These are phyloP conservation scores for Diaporthe sp. DNA, from an alignment of 2,329 filamentous ascomycete species.

Conservation along the genomic window DNA sequence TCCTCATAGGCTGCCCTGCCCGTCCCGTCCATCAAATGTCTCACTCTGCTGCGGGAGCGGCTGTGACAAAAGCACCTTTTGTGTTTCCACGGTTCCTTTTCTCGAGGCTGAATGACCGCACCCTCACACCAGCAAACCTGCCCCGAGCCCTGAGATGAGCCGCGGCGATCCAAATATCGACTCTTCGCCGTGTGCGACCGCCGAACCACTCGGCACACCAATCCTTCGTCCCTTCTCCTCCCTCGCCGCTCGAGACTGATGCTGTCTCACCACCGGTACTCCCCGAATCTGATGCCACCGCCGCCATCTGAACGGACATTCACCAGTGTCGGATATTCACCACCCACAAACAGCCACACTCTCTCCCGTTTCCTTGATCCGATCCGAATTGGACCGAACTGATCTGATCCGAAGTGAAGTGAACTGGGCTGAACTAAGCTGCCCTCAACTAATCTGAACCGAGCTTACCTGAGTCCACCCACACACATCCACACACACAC, in stretches of 20 bases:
- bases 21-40: conserved; percentile 29
- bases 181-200: conserved; percentile 18
- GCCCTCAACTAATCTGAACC: not conserved
- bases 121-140: not conserved
- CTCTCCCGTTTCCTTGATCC: not conserved
- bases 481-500: not conserved
- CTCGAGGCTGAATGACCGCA: not conserved
- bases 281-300: conserved; percentile 20
- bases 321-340: no score
- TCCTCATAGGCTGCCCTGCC: conserved; percentile 28
- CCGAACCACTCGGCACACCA: conserved; percentile 5
- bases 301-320: not conserved
- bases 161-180: conserved; percentile 30
- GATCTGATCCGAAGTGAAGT: not conserved
- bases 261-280: conserved; percentile 25
- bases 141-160: conserved; percentile 3
- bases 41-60: conserved; percentile 24
- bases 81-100: conserved; percentile 11
- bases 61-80: conserved; percentile 18
- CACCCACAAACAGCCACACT: not conserved
- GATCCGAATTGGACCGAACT: not conserved
- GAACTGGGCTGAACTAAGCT: not conserved
- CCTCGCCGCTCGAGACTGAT: conserved; percentile 7
- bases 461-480: not conserved
- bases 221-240: not conserved